These are phyloP conservation scores for Pichia nakasei DNA, from an alignment of 805 yeast genomes.

Conservation along the genomic window DNA sequence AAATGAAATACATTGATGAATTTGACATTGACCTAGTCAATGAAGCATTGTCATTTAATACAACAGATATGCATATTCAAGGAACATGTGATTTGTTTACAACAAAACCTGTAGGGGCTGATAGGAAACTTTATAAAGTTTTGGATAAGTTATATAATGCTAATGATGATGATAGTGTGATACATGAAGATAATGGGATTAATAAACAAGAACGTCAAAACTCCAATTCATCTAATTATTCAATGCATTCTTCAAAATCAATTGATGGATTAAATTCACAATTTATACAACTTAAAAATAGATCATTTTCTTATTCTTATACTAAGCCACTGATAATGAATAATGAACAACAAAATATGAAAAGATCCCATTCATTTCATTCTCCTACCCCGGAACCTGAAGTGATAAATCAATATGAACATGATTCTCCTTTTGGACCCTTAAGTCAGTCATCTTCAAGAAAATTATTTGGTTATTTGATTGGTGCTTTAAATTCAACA, in stretches of 20 bases:
- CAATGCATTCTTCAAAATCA: constrained; percentile 11
- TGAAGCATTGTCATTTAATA: constrained; percentile 73
- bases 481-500: constrained; percentile 83
- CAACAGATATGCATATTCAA: constrained; percentile 63
- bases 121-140: constrained; percentile 78
- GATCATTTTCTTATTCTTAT: constrained; percentile 27
- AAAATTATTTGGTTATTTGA: constrained; percentile 81
- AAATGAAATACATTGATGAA: constrained; percentile 41
- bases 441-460: constrained; percentile 77
- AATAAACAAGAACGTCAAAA: constrained; percentile 10
- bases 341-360: constrained; percentile 3
- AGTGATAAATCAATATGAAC: constrained; percentile 1
- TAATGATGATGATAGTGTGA: constrained; percentile 5
- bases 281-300: constrained; percentile 24
- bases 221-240: constrained; percentile 16
- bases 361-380: constrained; percentile 26
- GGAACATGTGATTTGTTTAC: constrained; percentile 94
- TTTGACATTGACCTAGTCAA: constrained; percentile 87
- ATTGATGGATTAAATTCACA: constrained; percentile 20
- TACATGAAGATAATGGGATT: constrained; percentile 2
- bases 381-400: constrained; percentile 21
- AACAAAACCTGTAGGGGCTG: constrained; percentile 87
- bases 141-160: constrained; percentile 53
- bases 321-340: constrained; percentile 15
- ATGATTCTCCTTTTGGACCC: constrained; percentile 78